phyloP scores from a whole-genome alignment of 2,329 filamentous ascomycete genomes.

The Didymella pinodella region DNA sequence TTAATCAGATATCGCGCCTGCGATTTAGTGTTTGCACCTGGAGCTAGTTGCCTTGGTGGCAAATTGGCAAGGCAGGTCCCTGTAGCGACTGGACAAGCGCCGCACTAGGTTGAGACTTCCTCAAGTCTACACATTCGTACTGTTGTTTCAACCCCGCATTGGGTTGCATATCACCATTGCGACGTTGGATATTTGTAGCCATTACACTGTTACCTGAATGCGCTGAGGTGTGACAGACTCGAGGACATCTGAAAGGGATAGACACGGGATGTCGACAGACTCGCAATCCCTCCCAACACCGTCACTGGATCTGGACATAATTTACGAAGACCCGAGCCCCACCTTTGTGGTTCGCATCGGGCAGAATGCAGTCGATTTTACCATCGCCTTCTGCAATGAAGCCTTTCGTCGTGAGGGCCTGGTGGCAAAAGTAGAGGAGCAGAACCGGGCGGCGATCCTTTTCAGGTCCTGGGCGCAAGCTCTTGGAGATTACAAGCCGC shows the following conservation, averaged over 20 bases:
- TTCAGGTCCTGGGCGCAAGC: constrained; percentile 43
- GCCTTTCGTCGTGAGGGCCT: constrained; percentile 28
- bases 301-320: constrained; percentile 31
- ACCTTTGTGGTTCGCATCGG: constrained; percentile 35
- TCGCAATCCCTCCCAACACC: constrained; percentile 5
- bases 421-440: constrained; percentile 16
- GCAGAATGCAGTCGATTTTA: constrained; percentile 23
- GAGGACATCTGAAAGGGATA: neutral
- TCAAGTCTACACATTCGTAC: neutral
- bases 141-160: neutral
- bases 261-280: constrained; percentile 4
- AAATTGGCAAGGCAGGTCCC: constrained; percentile 2
- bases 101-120: constrained; percentile 2
- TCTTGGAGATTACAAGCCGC: constrained; percentile 21
- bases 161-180: neutral
- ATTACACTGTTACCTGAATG: neutral
- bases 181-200: neutral
- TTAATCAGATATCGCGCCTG: neutral
- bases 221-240: neutral
- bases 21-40: neutral
- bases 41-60: constrained; percentile 6
- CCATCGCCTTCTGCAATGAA: constrained; percentile 35
- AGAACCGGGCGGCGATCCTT: constrained; percentile 26
- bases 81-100: constrained; percentile 3
- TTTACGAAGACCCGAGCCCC: constrained; percentile 35